Evolutionary conservation across 176 grass and related monocot genomes (phyloP).

Genomic region (Triticum monococcum): DNA sequence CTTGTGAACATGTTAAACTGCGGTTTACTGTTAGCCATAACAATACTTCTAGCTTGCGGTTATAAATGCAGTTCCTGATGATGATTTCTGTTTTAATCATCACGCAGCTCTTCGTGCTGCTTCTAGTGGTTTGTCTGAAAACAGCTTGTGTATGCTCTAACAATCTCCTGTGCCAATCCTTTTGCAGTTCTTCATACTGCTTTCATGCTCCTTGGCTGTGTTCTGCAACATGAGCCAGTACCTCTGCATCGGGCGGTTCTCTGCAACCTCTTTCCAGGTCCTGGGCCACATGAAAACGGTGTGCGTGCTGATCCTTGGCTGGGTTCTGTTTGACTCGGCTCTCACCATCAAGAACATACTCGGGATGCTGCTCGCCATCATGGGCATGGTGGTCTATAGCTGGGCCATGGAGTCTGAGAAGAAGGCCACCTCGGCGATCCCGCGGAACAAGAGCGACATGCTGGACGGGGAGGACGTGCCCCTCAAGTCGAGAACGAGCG

Average conservation of each 20-base stretch:
- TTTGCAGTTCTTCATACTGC: slow-evolving; percentile 82
- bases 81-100: slow-evolving; percentile 14
- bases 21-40: background rate
- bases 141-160: background rate
- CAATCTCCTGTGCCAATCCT: background rate
- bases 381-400: slow-evolving; percentile 94
- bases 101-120: background rate
- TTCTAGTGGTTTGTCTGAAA: background rate
- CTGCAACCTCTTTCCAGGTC: slow-evolving; percentile 87
- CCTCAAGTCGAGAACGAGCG: slow-evolving; percentile 62
- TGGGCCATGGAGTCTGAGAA: slow-evolving; percentile 78
- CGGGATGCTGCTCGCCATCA: slow-evolving; percentile 74
- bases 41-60: background rate
- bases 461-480: slow-evolving; percentile 68
- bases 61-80: background rate
- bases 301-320: slow-evolving; percentile 73
- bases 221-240: slow-evolving; percentile 98
- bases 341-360: slow-evolving; percentile 85
- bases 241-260: slow-evolving; percentile 93
- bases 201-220: slow-evolving; percentile 81
- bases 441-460: slow-evolving; percentile 45
- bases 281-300: slow-evolving; percentile 98
- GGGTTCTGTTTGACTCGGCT: slow-evolving; percentile 86
- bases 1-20: too few relatives aligned
- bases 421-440: slow-evolving; percentile 29